phyloP scores from a whole-genome alignment of 306 rosid genomes.

The Quercus variabilis region DNA sequence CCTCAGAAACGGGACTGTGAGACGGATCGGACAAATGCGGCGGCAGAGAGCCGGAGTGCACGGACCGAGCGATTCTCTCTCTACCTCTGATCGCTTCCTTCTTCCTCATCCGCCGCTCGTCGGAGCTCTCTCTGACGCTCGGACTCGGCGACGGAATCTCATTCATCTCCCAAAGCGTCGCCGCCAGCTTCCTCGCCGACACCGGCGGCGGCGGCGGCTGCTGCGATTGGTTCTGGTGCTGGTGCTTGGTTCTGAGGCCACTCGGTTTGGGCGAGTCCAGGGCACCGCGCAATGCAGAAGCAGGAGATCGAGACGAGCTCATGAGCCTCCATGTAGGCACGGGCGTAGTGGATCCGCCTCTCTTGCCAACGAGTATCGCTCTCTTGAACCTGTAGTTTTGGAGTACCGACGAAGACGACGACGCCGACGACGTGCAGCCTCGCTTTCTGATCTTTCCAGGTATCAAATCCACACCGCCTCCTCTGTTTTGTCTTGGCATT shows the following conservation, averaged over 20 bases:
- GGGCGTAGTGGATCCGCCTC: conserved; percentile 87
- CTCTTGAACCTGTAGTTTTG: conserved; percentile 89
- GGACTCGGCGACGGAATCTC: conserved; percentile 92
- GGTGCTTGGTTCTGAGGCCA: conserved; percentile 5
- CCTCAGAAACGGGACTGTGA: conserved; percentile 94
- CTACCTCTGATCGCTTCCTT: conserved; percentile 45
- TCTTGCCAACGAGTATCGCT: conserved; percentile 76
- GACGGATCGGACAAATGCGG: conserved; percentile 99
- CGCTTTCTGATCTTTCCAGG: conserved; percentile 96
- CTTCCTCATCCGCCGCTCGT: conserved; percentile 52
- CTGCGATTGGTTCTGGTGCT: conserved; percentile 26
- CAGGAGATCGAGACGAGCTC: conserved; percentile 73
- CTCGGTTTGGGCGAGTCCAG: conserved; percentile 57
- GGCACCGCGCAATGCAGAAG: conserved; percentile 40
- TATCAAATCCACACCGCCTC: conserved; percentile 43
- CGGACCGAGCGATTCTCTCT: conserved; percentile 64
- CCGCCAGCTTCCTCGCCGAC: conserved; percentile 97
- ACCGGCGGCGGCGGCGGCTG: conserved; percentile 59
- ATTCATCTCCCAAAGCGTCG: conserved; percentile 98
- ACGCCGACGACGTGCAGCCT: conserved; percentile 91
- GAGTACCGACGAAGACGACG: conserved; percentile 78
- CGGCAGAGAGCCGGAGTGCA: conserved; percentile 84
- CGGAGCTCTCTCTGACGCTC: conserved; percentile 44
- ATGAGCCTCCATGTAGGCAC: conserved; percentile 89
- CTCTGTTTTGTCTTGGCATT: conserved; percentile 69